A percentile compares a stretch with the other conserved stretches of the same genome.
Conservation (phyloP, 1,284 basidiomycete genomes). For the Trichosporon asahii region DNA sequence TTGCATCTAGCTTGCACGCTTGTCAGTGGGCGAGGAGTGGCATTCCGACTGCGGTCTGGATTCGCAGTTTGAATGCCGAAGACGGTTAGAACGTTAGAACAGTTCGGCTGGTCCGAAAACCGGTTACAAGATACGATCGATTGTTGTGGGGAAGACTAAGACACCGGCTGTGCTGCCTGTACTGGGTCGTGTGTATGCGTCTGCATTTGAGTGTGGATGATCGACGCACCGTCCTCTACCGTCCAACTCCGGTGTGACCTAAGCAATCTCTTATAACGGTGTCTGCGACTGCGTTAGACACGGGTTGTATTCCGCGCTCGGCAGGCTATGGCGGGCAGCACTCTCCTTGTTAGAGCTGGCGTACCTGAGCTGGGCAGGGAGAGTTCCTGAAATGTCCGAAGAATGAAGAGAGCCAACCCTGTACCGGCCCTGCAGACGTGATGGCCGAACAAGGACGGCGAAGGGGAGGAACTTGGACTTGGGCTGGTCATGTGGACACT, state of each 20-base stretch:
- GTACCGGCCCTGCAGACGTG: not conserved
- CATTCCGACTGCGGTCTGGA: not conserved
- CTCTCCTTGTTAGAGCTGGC: not conserved
- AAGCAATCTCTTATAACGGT: not conserved
- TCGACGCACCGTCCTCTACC: no score
- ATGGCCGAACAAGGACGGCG: not conserved
- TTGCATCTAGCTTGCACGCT: no score
- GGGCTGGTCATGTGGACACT: not conserved
- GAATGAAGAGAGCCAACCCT: not conserved
- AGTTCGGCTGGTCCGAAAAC: not conserved
- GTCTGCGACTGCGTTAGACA: not conserved
- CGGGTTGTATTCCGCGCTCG: not conserved
- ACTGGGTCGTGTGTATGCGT: not conserved
- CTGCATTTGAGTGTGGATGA: no score
- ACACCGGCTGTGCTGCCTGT: not conserved
- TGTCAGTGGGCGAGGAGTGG: no score
- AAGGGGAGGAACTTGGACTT: not conserved
- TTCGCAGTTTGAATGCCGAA: not conserved
- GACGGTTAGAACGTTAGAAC: not conserved
- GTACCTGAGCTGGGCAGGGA: not conserved
- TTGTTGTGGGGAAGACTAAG: not conserved
- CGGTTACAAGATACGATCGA: not conserved
- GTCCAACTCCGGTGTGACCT: not conserved
- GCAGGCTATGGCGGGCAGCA: not conserved
- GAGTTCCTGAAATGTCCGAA: not conserved